Percentiles rank a stretch among this genome's conserved stretches.
Evolutionary conservation across 495 filamentous ascomycete genomes (phyloP).

Genomic region (Wilcoxina mikolae): DNA sequence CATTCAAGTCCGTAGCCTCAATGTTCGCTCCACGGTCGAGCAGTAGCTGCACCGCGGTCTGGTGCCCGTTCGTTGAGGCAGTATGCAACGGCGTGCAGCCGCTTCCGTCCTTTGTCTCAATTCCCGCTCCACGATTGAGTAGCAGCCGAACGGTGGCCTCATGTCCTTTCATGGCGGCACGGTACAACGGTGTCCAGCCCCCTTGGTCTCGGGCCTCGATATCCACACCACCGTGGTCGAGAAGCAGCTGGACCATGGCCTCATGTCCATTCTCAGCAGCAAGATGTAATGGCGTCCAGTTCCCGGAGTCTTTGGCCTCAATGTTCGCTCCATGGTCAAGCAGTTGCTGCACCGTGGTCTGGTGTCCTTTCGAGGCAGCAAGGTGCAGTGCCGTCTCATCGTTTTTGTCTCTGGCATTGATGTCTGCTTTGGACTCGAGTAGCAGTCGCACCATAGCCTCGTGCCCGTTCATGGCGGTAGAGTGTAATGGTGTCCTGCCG

Average conservation of each 20-base stretch:
- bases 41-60: neutral
- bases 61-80: slow-evolving; percentile 1
- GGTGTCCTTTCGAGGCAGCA: slow-evolving; percentile 1
- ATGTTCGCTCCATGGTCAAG: neutral
- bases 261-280: slow-evolving; percentile 18
- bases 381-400: slow-evolving; percentile 16
- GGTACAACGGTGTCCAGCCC: neutral
- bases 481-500: neutral
- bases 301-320: neutral
- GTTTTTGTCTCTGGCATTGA: slow-evolving; percentile 6
- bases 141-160: neutral
- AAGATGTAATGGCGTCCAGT: slow-evolving; percentile 12
- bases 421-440: slow-evolving; percentile 8
- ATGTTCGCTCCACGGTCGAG: neutral
- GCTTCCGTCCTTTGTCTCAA: slow-evolving; percentile 3
- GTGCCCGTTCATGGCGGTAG: neutral
- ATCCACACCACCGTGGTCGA: slow-evolving; percentile 10
- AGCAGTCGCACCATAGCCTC: neutral
- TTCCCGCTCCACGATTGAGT: slow-evolving; percentile 8
- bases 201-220: slow-evolving; percentile 9
- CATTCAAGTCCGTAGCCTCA: neutral
- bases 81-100: slow-evolving; percentile 16
- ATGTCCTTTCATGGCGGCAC: neutral
- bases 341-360: neutral
- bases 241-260: slow-evolving; percentile 21